Percentiles rank a stretch among this genome's conserved stretches.
These are phyloP conservation scores for Stentor coeruleus DNA, from an alignment of 73 alveolate genomes.

Conservation along the genomic window DNA sequence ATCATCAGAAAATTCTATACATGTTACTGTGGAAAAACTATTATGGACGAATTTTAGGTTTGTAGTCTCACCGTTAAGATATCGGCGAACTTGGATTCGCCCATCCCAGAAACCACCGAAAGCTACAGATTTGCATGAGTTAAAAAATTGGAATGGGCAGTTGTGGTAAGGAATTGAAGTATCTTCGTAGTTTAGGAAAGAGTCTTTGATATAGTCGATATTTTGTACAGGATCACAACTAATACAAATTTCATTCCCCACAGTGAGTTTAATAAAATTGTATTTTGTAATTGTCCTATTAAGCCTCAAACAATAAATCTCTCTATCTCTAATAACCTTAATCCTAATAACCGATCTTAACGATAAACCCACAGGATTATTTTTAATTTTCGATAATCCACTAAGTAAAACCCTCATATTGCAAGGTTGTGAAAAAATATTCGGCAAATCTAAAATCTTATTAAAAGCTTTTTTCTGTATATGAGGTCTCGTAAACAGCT, in stretches of 20 bases:
- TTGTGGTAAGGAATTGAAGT: not conserved
- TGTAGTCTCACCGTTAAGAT: conserved; percentile 6
- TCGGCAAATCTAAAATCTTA: not conserved
- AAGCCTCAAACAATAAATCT: not conserved
- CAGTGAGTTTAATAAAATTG: not conserved
- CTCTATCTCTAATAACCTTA: not conserved
- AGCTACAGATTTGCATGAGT: not conserved
- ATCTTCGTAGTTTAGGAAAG: not conserved
- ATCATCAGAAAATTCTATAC: conserved; percentile 26
- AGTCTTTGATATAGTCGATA: not conserved
- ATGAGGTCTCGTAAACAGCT: conserved; percentile 62
- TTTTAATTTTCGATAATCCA: not conserved
- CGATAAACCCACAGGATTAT: not conserved
- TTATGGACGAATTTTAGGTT: conserved; percentile 34
- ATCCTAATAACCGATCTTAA: not conserved
- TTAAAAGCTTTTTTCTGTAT: conserved; percentile 34
- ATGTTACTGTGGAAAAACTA: conserved; percentile 40
- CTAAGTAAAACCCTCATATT: not conserved
- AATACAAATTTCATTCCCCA: not conserved
- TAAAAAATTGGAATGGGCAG: not conserved
- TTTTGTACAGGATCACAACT: not conserved
- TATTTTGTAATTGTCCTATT: not conserved
- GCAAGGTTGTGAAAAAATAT: not conserved
- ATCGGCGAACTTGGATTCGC: conserved; percentile 25
- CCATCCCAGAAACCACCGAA: conserved; percentile 52